phyloP scores from a whole-genome alignment of 2,329 filamentous ascomycete genomes.

The Rhytidhysteron rufulum region DNA sequence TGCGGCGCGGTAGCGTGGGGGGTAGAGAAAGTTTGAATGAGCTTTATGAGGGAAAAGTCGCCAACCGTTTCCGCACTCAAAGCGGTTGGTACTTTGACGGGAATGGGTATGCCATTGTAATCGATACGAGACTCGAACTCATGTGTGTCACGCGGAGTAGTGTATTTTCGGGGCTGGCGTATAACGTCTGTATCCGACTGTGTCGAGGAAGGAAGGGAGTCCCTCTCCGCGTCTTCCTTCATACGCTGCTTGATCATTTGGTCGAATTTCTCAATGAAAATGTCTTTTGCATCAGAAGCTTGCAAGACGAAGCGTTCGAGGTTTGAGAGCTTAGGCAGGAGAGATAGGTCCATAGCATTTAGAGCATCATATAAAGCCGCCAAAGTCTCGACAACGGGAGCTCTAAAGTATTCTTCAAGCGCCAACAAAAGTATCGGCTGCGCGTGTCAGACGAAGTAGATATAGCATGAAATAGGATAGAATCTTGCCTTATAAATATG shows the following conservation, averaged over 20 bases:
- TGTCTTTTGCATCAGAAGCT: constrained; percentile 87
- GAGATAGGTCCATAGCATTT: constrained; percentile 92
- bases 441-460: constrained; percentile 10
- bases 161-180: constrained; percentile 63
- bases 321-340: constrained; percentile 80
- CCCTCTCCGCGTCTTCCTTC: constrained; percentile 54
- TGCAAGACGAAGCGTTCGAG: constrained; percentile 85
- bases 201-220: constrained; percentile 24
- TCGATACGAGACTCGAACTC: constrained; percentile 94
- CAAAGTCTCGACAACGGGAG: constrained; percentile 81
- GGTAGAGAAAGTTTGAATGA: constrained; percentile 90
- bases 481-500: constrained; percentile 87
- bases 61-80: constrained; percentile 94
- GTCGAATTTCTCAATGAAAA: constrained; percentile 97
- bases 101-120: constrained; percentile 95
- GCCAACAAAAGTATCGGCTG: constrained; percentile 85
- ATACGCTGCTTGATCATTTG: constrained; percentile 84
- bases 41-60: constrained; percentile 94
- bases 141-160: constrained; percentile 87
- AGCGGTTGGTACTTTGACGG: constrained; percentile 92
- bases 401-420: constrained; percentile 94
- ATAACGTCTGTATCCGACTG: constrained; percentile 39
- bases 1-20: constrained; percentile 79
- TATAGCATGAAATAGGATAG: constrained; percentile 1
- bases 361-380: constrained; percentile 86